These are phyloP conservation scores for Clarireedia sp. DNA, from an alignment of 2,329 filamentous ascomycete species.

Conservation along the genomic window DNA sequence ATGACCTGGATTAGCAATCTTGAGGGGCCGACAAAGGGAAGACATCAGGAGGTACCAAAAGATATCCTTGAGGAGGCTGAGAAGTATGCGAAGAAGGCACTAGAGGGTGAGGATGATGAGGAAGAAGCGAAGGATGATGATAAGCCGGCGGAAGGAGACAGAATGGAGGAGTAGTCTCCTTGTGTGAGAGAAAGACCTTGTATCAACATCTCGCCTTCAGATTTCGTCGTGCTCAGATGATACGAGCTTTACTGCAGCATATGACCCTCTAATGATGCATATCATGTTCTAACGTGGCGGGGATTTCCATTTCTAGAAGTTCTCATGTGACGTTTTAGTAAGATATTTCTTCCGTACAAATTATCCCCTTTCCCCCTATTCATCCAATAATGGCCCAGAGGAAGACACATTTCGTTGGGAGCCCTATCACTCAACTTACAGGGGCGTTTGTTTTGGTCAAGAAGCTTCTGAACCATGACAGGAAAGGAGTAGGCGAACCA, in stretches of 20 bases:
- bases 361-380: too few species aligned
- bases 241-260: constrained; percentile 5
- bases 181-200: constrained; percentile 22
- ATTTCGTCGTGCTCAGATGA: constrained; percentile 1
- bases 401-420: too few species aligned
- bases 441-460: too few species aligned
- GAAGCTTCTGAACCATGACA: too few species aligned
- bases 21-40: constrained; percentile 83
- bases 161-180: constrained; percentile 74
- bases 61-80: constrained; percentile 87
- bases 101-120: constrained; percentile 77
- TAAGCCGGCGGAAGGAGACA: constrained; percentile 56
- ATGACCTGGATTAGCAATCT: constrained; percentile 94
- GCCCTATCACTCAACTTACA: too few species aligned
- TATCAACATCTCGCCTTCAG: constrained; percentile 24
- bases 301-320: not conserved
- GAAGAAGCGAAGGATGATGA: constrained; percentile 58
- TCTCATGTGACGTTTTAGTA: not conserved
- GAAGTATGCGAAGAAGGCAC: constrained; percentile 79
- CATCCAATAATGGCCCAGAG: too few species aligned
- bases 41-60: constrained; percentile 88
- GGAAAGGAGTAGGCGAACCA: too few species aligned
- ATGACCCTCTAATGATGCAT: constrained; percentile 11
- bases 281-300: not conserved
- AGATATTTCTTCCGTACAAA: too few species aligned